These are phyloP conservation scores for Penicillium ucsense DNA, from an alignment of 495 filamentous ascomycete species.

Conservation along the genomic window DNA sequence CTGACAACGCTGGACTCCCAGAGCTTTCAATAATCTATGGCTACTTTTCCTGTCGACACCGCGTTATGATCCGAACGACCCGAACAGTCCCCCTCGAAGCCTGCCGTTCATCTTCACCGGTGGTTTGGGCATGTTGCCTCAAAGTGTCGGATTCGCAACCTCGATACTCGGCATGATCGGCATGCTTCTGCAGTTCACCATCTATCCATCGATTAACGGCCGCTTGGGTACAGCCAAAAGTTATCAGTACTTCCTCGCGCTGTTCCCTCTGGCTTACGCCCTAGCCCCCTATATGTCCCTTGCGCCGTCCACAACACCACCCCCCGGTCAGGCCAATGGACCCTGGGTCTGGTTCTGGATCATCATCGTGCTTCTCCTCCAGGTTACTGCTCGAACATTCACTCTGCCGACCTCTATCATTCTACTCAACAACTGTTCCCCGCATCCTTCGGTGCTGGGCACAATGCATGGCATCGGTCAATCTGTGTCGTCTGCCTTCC, in stretches of 20 bases:
- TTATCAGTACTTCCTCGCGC: slow-evolving; percentile 56
- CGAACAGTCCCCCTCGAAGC: slow-evolving; percentile 29
- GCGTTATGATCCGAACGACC: slow-evolving; percentile 47
- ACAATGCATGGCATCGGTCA: slow-evolving; percentile 77
- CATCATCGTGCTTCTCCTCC: slow-evolving; percentile 54
- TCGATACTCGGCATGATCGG: slow-evolving; percentile 70
- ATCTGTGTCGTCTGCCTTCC: slow-evolving; percentile 57
- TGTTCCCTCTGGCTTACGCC: slow-evolving; percentile 68
- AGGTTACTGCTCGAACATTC: slow-evolving; percentile 75
- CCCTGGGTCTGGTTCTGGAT: slow-evolving; percentile 58
- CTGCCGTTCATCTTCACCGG: slow-evolving; percentile 70
- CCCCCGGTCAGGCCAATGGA: slow-evolving; percentile 57
- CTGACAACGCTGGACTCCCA: background rate
- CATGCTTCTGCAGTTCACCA: slow-evolving; percentile 63
- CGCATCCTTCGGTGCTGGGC: slow-evolving; percentile 70
- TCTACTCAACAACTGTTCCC: slow-evolving; percentile 73
- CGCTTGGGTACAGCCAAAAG: slow-evolving; percentile 58
- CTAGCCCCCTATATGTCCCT: slow-evolving; percentile 63
- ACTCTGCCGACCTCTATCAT: slow-evolving; percentile 69
- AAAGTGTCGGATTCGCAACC: slow-evolving; percentile 66
- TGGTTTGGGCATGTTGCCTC: slow-evolving; percentile 66
- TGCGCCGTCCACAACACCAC: slow-evolving; percentile 50
- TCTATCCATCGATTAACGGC: slow-evolving; percentile 62
- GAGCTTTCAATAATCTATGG: slow-evolving; percentile 76
- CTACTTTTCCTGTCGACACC: slow-evolving; percentile 77